These are phyloP conservation scores for Geotrichum citri-aurantii DNA, from an alignment of 1,139 yeast species.

Conservation along the genomic window DNA sequence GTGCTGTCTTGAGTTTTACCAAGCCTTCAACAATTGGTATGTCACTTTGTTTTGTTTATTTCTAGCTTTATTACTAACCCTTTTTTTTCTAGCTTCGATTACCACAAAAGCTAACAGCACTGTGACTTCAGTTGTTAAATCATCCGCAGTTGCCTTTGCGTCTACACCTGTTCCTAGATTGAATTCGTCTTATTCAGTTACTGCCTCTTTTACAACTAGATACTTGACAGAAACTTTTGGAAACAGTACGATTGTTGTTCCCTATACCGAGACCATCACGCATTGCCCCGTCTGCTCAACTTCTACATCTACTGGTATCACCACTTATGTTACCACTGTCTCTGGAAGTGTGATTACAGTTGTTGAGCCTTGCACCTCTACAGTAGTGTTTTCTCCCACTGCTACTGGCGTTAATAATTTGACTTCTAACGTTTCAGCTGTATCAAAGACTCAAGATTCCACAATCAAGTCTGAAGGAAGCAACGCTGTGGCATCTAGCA, in stretches of 20 bases:
- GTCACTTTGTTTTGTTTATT: background rate
- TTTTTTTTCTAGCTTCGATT: background rate
- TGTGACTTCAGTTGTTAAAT: background rate
- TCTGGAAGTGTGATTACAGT: background rate
- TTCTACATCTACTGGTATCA: background rate
- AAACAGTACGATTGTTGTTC: background rate
- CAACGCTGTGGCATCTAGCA: background rate
- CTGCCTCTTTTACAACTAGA: background rate
- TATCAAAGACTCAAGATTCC: background rate
- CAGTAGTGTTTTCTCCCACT: background rate
- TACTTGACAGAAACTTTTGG: background rate
- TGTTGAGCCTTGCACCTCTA: slow-evolving; percentile 1
- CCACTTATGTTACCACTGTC: background rate
- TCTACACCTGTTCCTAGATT: background rate
- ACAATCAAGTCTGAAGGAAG: background rate
- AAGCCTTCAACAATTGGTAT: background rate
- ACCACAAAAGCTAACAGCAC: background rate
- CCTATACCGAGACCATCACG: background rate
- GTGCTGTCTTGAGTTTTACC: background rate
- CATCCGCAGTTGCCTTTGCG: background rate
- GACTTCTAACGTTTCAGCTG: background rate
- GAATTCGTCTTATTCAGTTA: background rate
- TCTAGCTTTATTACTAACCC: background rate
- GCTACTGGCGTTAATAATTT: background rate
- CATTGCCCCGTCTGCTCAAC: background rate